Conservation (phyloP, 192 early-diverging fungal species). For the Mortierella hygrophila region DNA sequence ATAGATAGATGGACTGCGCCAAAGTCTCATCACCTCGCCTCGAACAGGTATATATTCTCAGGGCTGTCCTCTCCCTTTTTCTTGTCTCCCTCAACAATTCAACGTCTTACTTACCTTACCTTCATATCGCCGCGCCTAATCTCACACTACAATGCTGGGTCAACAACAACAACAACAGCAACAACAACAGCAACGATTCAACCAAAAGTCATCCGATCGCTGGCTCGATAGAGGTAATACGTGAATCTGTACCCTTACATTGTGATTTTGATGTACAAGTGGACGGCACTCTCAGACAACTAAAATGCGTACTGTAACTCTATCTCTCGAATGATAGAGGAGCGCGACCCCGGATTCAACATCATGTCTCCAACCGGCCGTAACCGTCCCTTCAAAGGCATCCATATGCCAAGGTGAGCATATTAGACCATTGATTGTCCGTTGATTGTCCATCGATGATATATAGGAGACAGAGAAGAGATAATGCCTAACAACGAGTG, state of each 20-base stretch:
- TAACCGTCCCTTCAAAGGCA: constrained; percentile 36
- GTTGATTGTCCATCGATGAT: neutral
- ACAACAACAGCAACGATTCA: constrained; percentile 1
- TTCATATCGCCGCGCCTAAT: neutral
- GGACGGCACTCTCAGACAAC: no score
- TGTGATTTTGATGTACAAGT: neutral
- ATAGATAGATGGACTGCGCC: neutral
- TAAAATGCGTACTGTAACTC: neutral
- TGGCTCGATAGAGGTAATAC: constrained; percentile 23
- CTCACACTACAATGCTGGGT: constrained; percentile 18
- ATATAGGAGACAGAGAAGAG: neutral
- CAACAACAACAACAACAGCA: neutral
- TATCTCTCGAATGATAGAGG: neutral
- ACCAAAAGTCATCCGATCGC: constrained; percentile 11
- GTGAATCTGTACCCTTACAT: no score
- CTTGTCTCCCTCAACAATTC: neutral
- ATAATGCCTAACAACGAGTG: neutral
- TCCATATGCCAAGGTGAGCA: constrained; percentile 8
- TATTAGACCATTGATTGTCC: neutral
- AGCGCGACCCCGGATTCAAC: constrained; percentile 32
- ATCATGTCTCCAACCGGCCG: constrained; percentile 44
- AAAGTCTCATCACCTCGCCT: neutral
- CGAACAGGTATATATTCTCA: neutral
- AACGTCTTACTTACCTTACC: neutral
- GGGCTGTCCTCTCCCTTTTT: neutral